These are phyloP conservation scores for Astrephomene gubernaculifera DNA, from an alignment of 139 green algal genomes.

Conservation along the genomic window DNA sequence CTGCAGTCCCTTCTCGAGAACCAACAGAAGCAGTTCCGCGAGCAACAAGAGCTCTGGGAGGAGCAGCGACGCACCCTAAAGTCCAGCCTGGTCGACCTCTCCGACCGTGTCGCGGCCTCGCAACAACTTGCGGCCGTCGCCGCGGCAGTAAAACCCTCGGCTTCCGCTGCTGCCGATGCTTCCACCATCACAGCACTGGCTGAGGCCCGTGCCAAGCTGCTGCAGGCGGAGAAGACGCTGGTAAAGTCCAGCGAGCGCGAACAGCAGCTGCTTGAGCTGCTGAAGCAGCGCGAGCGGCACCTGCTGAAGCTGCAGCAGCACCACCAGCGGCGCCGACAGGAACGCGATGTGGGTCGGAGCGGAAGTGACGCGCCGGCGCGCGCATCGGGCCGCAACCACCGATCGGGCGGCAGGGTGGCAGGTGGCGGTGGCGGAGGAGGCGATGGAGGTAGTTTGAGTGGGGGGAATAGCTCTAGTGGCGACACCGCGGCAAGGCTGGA, in stretches of 20 bases:
- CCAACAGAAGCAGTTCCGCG: neutral
- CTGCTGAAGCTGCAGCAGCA: constrained; percentile 8
- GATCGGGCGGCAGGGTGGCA: neutral
- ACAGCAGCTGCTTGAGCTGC: neutral
- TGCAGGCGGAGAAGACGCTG: neutral
- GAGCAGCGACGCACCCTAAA: constrained; percentile 43
- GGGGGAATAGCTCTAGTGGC: neutral
- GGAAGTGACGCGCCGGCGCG: too few species aligned
- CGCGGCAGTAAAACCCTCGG: too few species aligned
- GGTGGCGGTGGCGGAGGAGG: neutral
- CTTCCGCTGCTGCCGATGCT: too few species aligned
- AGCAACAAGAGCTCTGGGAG: constrained; percentile 36
- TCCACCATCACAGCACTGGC: neutral
- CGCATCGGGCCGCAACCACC: too few species aligned
- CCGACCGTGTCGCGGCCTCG: neutral
- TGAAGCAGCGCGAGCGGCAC: constrained; percentile 28
- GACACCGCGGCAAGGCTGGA: constrained; percentile 1
- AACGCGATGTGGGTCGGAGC: too few species aligned
- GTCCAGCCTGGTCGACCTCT: constrained; percentile 18
- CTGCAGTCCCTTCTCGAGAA: constrained; percentile 50
- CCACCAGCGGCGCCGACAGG: neutral
- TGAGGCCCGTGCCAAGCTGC: neutral
- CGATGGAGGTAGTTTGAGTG: neutral
- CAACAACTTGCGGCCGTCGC: neutral
- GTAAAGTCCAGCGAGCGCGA: neutral